These are phyloP conservation scores for Mortierella sp. DNA, from an alignment of 371 early-diverging fungal species.

Conservation along the genomic window DNA sequence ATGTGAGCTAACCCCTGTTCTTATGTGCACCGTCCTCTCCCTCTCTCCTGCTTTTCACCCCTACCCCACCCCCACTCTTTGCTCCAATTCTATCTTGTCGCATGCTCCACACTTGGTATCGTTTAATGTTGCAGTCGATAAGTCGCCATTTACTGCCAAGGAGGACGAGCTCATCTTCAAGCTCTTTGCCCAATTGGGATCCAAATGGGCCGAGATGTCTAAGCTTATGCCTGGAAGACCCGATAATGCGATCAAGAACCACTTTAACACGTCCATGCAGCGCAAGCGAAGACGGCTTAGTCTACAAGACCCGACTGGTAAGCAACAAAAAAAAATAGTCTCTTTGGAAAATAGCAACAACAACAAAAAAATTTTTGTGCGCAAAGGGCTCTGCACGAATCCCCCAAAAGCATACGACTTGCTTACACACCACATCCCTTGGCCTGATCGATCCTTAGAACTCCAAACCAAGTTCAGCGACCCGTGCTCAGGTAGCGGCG, in stretches of 20 bases:
- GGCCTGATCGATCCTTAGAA: conserved; percentile 2
- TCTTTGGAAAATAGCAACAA: no score
- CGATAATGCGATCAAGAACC: conserved; percentile 54
- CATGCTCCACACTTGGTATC: no score
- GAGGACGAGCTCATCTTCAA: conserved; percentile 49
- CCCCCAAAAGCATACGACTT: neutral
- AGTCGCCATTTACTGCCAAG: conserved; percentile 47
- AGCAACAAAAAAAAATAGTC: no score
- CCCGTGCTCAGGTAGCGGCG: conserved; percentile 14
- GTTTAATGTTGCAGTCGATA: conserved; percentile 26
- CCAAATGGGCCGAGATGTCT: conserved; percentile 55
- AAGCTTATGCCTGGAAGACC: conserved; percentile 51
- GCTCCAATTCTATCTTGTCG: no score
- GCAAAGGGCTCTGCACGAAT: no score
- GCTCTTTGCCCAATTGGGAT: conserved; percentile 39
- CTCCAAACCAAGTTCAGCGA: conserved; percentile 27
- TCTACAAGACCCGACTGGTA: conserved; percentile 37
- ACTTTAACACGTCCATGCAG: conserved; percentile 53
- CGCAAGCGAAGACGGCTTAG: conserved; percentile 46
- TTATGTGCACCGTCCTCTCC: neutral
- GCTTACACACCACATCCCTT: neutral
- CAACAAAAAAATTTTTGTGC: no score
- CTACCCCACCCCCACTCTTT: neutral
- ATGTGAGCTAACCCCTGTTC: neutral
- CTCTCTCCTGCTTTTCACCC: neutral